These are phyloP conservation scores for Leccinum sublutescens DNA, from an alignment of 768 basidiomycete genomes.

Conservation along the genomic window DNA sequence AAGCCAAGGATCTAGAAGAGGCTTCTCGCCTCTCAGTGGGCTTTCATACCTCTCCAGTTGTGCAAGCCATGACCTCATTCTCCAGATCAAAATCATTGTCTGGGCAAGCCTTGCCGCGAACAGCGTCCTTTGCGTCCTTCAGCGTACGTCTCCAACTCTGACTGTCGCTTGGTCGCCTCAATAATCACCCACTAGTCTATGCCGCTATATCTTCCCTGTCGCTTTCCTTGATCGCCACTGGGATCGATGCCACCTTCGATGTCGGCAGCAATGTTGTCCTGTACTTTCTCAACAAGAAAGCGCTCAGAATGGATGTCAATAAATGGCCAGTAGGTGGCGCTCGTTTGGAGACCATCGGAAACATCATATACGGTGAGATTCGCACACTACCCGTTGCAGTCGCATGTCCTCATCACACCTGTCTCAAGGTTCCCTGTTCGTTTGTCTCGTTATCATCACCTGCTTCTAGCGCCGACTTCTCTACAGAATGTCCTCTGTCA, in stretches of 20 bases:
- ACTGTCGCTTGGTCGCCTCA: not conserved
- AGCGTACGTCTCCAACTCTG: slow-evolving; percentile 42
- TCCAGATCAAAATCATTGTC: slow-evolving; percentile 83
- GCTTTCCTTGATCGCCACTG: slow-evolving; percentile 85
- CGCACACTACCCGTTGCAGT: not conserved
- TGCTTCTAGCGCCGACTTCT: slow-evolving; percentile 1
- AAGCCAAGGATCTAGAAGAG: slow-evolving; percentile 71
- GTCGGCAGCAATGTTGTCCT: slow-evolving; percentile 79
- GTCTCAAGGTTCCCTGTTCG: slow-evolving; percentile 48
- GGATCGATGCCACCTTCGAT: slow-evolving; percentile 85
- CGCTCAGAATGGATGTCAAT: slow-evolving; percentile 65
- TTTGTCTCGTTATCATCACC: not conserved
- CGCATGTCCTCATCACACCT: slow-evolving; percentile 2
- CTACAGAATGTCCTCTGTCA: slow-evolving; percentile 84
- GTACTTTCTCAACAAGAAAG: slow-evolving; percentile 75
- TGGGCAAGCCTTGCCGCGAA: slow-evolving; percentile 80
- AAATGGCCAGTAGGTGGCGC: slow-evolving; percentile 93
- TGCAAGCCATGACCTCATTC: not conserved
- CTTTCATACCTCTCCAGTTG: not conserved
- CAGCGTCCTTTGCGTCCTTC: slow-evolving; percentile 67
- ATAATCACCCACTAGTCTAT: slow-evolving; percentile 57
- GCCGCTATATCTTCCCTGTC: slow-evolving; percentile 85
- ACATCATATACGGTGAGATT: slow-evolving; percentile 72
- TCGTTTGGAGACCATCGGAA: slow-evolving; percentile 85
- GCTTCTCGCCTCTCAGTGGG: slow-evolving; percentile 64